Base-by-base conservation (phyloP, 345 rosid species). In the Sisymbrium altissimum region DNA sequence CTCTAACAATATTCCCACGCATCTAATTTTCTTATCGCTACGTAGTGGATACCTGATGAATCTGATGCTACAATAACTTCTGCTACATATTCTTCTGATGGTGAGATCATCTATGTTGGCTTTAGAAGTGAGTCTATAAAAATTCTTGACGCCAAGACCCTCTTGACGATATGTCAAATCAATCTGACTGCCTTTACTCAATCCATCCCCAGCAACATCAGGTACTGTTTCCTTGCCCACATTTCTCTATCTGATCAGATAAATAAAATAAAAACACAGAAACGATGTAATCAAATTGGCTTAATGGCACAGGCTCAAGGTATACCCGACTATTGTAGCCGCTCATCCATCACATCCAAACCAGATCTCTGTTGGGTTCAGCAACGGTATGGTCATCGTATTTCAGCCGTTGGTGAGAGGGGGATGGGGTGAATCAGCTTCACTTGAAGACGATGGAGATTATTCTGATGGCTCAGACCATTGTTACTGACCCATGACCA, bases 311-410 rank as follows among this genome's bases (percentile, higher is more conserved):
- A 70, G 75, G 71, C 23, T 55, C 10, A 15, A 54, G 43, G 75
- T 58, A 38, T 81, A 83, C 59, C 88, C 93, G 1, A 39, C 79
- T 49, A 90, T 86, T 25, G 71, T 90, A 58, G 87, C 88, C 0
- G 83, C 90, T 32, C 91, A 90, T 72, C 93, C 91, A 6, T 77
- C 82, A 9, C 88, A 85, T 66, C 81, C 82, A 2, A 84, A 80
- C 77, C 93, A 90, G 83, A 78, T 90, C 8, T 84, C 91, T 1
- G 79, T 82, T 0, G 93, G 96, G 46, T 76, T 90, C 71, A 90
- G 82, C 11, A 88, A 90, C 27, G 93, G 91, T 55, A 59, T 78
- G 6, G 91, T 90, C 4, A 76, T 84, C 0, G 89, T 88, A 18
- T 54, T 86, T 17, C 91, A 88, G 83, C 90, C 93, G 6, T 63